Evolutionary conservation across 208 protist species (phyloP).

Genomic region (Crithidia bombi): DNA sequence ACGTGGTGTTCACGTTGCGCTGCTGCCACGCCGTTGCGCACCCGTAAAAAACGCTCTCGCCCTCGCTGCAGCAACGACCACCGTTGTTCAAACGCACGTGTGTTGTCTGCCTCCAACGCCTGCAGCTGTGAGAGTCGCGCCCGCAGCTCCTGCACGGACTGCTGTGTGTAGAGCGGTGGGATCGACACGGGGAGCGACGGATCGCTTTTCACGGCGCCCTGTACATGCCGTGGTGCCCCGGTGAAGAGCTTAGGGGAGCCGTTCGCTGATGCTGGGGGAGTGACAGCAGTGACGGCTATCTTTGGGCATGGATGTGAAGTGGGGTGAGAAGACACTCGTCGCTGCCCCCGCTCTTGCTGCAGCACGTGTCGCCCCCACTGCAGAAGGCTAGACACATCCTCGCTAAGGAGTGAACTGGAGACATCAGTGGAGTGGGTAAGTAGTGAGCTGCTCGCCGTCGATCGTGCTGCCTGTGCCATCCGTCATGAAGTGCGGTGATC

Average conservation of each 20-base stretch:
- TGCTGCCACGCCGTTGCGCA: background rate
- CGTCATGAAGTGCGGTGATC: too few relatives aligned
- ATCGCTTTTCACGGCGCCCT: background rate
- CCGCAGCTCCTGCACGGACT: slow-evolving; percentile 26
- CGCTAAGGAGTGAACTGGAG: background rate
- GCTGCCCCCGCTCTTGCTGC: slow-evolving; percentile 21
- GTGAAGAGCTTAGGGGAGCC: too few relatives aligned
- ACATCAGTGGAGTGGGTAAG: background rate
- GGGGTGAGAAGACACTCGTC: slow-evolving; percentile 8
- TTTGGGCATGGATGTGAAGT: background rate
- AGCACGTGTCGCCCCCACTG: slow-evolving; percentile 20
- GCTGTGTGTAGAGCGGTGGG: slow-evolving; percentile 2
- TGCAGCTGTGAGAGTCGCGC: slow-evolving; percentile 26
- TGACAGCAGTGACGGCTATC: background rate
- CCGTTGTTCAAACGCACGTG: slow-evolving; percentile 19
- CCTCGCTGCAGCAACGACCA: slow-evolving; percentile 25
- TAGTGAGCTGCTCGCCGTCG: background rate
- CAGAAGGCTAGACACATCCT: slow-evolving; percentile 29
- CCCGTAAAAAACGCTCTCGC: slow-evolving; percentile 12
- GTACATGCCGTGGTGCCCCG: background rate
- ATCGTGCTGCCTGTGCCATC: background rate
- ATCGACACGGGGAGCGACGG: background rate
- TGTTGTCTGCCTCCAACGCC: slow-evolving; percentile 25
- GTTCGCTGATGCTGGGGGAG: background rate
- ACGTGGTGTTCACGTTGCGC: slow-evolving; percentile 10